These are phyloP conservation scores for Suillus hirtellus DNA, from an alignment of 768 basidiomycete species.

Conservation along the genomic window DNA sequence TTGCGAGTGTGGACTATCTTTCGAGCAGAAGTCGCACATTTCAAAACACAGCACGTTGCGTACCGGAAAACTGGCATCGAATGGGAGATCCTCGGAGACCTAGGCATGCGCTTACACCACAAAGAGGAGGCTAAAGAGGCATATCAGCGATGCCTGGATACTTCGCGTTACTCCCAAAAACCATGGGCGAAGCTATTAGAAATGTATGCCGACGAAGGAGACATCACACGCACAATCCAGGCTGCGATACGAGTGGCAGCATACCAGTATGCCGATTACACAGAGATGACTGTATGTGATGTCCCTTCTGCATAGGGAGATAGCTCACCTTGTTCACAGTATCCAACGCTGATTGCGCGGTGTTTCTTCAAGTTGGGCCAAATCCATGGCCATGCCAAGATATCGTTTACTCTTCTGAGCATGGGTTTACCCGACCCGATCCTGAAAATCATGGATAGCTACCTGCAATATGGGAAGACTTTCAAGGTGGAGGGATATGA, in stretches of 20 bases:
- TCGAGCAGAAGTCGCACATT: conserved; percentile 97
- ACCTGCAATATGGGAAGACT: conserved; percentile 80
- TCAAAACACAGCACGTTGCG: conserved; percentile 97
- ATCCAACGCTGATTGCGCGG: conserved; percentile 87
- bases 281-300: conserved; percentile 77
- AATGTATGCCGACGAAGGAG: conserved; percentile 96
- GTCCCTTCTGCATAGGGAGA: neutral
- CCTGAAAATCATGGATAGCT: conserved; percentile 90
- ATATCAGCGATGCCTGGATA: conserved; percentile 91
- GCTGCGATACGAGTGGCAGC: conserved; percentile 91
- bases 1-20: conserved; percentile 98
- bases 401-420: conserved; percentile 88
- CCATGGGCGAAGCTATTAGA: conserved; percentile 94
- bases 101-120: conserved; percentile 91
- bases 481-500: conserved; percentile 90
- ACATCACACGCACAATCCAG: conserved; percentile 87
- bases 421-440: conserved; percentile 93
- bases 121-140: conserved; percentile 99
- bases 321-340: conserved; percentile 44
- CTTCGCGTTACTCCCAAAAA: conserved; percentile 82
- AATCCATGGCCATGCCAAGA: conserved; percentile 92
- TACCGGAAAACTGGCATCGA: conserved; percentile 96
- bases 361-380: conserved; percentile 93
- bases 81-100: conserved; percentile 97
- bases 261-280: conserved; percentile 89